Percentiles rank a stretch among this genome's conserved stretches.
Conservation (phyloP, 2,329 filamentous ascomycete genomes). For the Thielaviopsis ethacetica region DNA sequence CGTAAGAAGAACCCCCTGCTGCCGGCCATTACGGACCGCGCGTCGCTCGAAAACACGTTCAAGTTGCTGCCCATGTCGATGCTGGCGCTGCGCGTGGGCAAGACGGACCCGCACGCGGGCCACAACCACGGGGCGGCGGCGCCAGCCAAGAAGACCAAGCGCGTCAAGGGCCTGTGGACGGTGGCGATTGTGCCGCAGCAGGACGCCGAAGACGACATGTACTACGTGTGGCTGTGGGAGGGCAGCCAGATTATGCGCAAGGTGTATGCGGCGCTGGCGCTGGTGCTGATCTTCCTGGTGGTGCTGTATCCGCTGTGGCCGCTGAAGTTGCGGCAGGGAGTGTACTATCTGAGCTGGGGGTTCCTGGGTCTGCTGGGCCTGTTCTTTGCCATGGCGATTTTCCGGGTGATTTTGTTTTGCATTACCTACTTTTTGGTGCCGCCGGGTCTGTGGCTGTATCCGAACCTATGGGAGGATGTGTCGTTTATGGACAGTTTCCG, state of each 20-base stretch:
- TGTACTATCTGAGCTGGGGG: conserved; percentile 94
- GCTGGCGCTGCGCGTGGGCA: conserved; percentile 76
- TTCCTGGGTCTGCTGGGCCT: conserved; percentile 77
- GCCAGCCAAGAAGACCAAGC: conserved; percentile 58
- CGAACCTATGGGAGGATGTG: conserved; percentile 95
- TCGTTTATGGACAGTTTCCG: conserved; percentile 96
- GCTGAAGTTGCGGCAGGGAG: conserved; percentile 72
- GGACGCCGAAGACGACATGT: conserved; percentile 69
- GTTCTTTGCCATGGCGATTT: conserved; percentile 96
- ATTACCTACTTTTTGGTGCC: conserved; percentile 72
- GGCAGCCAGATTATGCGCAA: conserved; percentile 88
- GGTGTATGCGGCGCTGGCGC: conserved; percentile 70
- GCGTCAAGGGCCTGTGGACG: conserved; percentile 89
- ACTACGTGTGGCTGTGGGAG: conserved; percentile 96
- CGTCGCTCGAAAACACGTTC: conserved; percentile 82
- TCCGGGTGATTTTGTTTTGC: conserved; percentile 87
- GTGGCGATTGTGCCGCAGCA: conserved; percentile 94
- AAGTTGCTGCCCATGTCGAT: conserved; percentile 90
- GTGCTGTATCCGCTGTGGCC: conserved; percentile 97
- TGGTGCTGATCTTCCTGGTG: conserved; percentile 69
- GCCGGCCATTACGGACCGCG: conserved; percentile 73
- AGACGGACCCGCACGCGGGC: conserved; percentile 49
- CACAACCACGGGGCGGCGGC: conserved; percentile 39
- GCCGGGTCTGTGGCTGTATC: conserved; percentile 94
- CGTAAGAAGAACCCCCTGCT: conserved; percentile 78